A percentile compares a stretch with the other conserved stretches of the same genome.
Conservation (phyloP, 306 rosid species). For the Acacia confusa region DNA sequence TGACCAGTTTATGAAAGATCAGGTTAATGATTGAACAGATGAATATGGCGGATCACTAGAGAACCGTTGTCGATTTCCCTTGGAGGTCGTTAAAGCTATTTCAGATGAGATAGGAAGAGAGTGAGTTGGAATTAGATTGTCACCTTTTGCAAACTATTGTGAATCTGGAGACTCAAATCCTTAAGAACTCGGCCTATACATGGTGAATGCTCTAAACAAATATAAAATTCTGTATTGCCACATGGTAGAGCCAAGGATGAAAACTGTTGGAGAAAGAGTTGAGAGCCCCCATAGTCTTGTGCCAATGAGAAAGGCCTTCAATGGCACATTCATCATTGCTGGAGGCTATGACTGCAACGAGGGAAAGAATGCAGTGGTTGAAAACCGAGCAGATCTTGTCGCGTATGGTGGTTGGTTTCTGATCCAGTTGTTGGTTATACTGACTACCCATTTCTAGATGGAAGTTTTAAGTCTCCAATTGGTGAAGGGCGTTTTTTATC, state of each 20-base stretch:
- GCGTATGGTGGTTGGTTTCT: background rate
- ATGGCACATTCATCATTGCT: conserved; percentile 52
- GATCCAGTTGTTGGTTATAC: conserved; percentile 64
- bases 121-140: conserved; percentile 62
- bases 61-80: conserved; percentile 56
- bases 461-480: background rate
- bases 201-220: conserved; percentile 51
- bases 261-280: background rate
- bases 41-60: conserved; percentile 76
- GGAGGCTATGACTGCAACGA: conserved; percentile 57
- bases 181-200: conserved; percentile 42
- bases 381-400: conserved; percentile 42
- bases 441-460: conserved; percentile 66
- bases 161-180: conserved; percentile 69
- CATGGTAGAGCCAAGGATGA: conserved; percentile 68
- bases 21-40: conserved; percentile 61
- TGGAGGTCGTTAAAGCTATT: conserved; percentile 61
- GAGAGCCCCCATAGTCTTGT: conserved; percentile 37
- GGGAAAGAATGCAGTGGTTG: conserved; percentile 51
- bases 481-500: background rate
- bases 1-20: conserved; percentile 66
- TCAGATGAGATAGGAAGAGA: conserved; percentile 55
- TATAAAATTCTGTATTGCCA: conserved; percentile 56
- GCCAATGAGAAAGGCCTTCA: conserved; percentile 67
- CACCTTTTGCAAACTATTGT: conserved; percentile 52